Evolutionary conservation across 331 rosid genomes (phyloP), one percentile per base, ranked within the genome.

Genomic region (Malus hybrid): DNA sequence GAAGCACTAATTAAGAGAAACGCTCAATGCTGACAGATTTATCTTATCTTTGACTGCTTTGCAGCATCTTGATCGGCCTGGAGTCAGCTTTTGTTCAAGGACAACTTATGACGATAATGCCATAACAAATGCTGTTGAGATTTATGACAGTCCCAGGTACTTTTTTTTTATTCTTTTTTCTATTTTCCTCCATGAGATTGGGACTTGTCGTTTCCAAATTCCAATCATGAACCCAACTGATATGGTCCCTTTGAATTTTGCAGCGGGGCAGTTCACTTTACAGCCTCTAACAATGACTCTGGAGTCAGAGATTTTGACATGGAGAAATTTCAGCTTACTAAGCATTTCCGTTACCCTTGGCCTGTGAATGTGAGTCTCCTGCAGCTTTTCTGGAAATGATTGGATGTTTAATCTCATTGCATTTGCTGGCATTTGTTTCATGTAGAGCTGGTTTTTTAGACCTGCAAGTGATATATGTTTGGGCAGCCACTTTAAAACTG

Each of bases 211-310:
- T n/a, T 19, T 64, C 48, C 11, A 52, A 52, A 52, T 57, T 57
- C 64, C 64, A 13, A 11, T 24, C 28, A 33, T 32, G 72, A 66
- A 34, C 76, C 13, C 20, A 63, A 66, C 65, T 80, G 73, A 73
- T 36, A 10, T 72, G 2, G 60, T 54, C 11, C 44, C 54, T 27
- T 14, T 61, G 18, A 79, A 79, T 70, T 63, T 70, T 85, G 3
- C 69, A 93, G 97, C 65, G 97, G 98, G 78, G 95, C 92, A 46
- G 86, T 86, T 83, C 98, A 89, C 85, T 93, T 93, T 86, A 90
- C 92, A 85, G 95, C 97, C 63, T 89, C 97, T 64, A 93, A 89
- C 84, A 93, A 90, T 83, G 98, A 93, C 24, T 76, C 83, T 52
- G 98, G 95, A 74, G 86, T 90, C 32, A 85, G 98, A 78, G 95